Conservation (phyloP, 2,329 filamentous ascomycete genomes). For the Pseudocercospora eumusae region DNA sequence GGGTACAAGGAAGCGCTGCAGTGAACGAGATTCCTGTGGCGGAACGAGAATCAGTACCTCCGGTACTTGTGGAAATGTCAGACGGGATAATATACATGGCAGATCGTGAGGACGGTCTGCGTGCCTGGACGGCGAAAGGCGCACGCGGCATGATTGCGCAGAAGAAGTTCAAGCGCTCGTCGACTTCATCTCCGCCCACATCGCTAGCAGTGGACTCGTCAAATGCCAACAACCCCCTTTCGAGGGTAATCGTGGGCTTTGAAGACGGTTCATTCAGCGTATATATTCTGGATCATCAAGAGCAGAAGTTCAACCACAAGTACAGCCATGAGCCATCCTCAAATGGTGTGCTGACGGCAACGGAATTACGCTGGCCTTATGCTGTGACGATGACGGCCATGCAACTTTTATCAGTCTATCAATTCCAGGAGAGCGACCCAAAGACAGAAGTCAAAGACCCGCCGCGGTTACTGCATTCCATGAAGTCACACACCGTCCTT, state of each 20-base stretch:
- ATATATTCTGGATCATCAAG: slow-evolving; percentile 60
- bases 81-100: slow-evolving; percentile 77
- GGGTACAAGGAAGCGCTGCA: slow-evolving; percentile 78
- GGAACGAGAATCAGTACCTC: slow-evolving; percentile 55
- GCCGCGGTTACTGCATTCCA: slow-evolving; percentile 69
- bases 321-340: slow-evolving; percentile 64
- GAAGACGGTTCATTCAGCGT: slow-evolving; percentile 69
- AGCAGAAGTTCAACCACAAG: slow-evolving; percentile 48
- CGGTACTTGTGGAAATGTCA: slow-evolving; percentile 72
- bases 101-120: slow-evolving; percentile 67
- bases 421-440: slow-evolving; percentile 22
- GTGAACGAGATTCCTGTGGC: slow-evolving; percentile 73
- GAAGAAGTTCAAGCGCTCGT: slow-evolving; percentile 32
- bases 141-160: slow-evolving; percentile 61
- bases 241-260: slow-evolving; percentile 66
- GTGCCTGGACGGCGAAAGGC: slow-evolving; percentile 72
- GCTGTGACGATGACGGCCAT: slow-evolving; percentile 74
- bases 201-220: slow-evolving; percentile 64
- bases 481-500: slow-evolving; percentile 77
- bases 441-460: slow-evolving; percentile 33
- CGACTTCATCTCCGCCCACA: slow-evolving; percentile 51
- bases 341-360: slow-evolving; percentile 65
- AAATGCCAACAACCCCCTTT: slow-evolving; percentile 36
- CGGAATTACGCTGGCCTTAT: slow-evolving; percentile 74
- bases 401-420: slow-evolving; percentile 74